Evolutionary conservation across 202 grass and related monocot species (phyloP).

Genomic region (Saccharum hybrid): DNA sequence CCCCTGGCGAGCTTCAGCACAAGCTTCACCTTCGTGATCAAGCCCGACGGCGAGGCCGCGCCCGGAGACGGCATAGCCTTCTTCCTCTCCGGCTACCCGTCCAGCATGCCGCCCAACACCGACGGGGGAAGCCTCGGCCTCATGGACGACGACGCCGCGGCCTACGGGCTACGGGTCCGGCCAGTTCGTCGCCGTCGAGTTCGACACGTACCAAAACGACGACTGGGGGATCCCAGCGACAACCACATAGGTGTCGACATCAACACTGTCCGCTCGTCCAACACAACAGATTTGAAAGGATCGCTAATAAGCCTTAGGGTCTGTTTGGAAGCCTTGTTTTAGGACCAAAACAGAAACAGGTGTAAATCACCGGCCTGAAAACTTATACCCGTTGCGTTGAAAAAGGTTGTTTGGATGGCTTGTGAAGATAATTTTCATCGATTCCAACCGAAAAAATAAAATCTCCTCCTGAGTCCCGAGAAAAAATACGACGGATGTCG

Average conservation of each 20-base stretch:
- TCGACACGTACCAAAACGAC: conserved; percentile 41
- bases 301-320: no score
- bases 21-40: conserved; percentile 33
- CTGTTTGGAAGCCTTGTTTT: no score
- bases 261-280: conserved; percentile 13
- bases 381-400: no score
- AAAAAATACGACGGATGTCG: no score
- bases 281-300: not conserved
- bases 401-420: no score
- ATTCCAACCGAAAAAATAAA: no score
- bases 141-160: not conserved
- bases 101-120: not conserved
- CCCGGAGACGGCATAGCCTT: conserved; percentile 49
- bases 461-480: no score
- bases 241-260: conserved; percentile 53
- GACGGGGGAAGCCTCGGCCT: conserved; percentile 34
- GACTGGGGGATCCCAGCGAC: not conserved
- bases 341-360: no score
- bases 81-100: conserved; percentile 42
- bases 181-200: conserved; percentile 53
- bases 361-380: no score
- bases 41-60: not conserved
- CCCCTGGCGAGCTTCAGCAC: conserved; percentile 41
- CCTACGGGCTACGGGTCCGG: not conserved
- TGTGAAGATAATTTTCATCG: no score